Percentiles rank a stretch among this genome's conserved stretches.
Evolutionary conservation across 2,329 filamentous ascomycete species (phyloP).

Genomic region (Trichoderma sp.): DNA sequence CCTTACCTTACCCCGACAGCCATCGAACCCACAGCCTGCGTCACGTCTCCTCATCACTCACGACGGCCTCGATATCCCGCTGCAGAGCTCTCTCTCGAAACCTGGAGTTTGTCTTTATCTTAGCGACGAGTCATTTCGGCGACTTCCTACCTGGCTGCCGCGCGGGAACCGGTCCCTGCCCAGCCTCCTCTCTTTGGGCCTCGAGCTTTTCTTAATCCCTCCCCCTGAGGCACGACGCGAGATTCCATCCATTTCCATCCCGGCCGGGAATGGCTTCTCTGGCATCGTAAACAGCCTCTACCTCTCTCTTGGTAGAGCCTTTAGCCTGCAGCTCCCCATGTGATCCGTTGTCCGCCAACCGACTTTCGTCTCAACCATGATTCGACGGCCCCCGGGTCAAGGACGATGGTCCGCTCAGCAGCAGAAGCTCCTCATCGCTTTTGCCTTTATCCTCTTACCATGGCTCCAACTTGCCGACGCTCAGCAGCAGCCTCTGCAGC

Average conservation of each 20-base stretch:
- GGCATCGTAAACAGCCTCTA: conserved; percentile 17
- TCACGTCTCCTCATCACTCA: conserved; percentile 1
- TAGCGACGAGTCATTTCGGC: not conserved
- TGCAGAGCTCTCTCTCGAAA: not conserved
- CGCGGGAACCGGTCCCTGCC: conserved; percentile 12
- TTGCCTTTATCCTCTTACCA: conserved; percentile 57
- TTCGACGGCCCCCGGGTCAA: conserved; percentile 62
- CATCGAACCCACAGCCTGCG: conserved; percentile 10
- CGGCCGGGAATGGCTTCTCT: conserved; percentile 21
- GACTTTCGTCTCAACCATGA: conserved; percentile 42
- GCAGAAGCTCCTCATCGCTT: conserved; percentile 50
- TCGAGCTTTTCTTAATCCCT: not conserved
- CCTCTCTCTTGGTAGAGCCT: conserved; percentile 16
- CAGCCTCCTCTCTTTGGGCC: not conserved
- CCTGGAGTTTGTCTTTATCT: not conserved
- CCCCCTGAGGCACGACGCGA: not conserved
- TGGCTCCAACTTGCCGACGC: conserved; percentile 55
- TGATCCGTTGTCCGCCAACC: conserved; percentile 14
- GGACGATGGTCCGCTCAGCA: conserved; percentile 48
- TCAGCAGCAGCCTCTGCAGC: conserved; percentile 58
- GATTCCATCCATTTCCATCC: not conserved
- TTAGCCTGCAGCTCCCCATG: conserved; percentile 19
- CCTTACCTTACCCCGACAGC: not conserved
- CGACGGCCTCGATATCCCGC: not conserved
- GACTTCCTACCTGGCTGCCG: not conserved